Base-by-base conservation (phyloP, 108 stramenopile genomes). In the Nitzschia sp. region DNA sequence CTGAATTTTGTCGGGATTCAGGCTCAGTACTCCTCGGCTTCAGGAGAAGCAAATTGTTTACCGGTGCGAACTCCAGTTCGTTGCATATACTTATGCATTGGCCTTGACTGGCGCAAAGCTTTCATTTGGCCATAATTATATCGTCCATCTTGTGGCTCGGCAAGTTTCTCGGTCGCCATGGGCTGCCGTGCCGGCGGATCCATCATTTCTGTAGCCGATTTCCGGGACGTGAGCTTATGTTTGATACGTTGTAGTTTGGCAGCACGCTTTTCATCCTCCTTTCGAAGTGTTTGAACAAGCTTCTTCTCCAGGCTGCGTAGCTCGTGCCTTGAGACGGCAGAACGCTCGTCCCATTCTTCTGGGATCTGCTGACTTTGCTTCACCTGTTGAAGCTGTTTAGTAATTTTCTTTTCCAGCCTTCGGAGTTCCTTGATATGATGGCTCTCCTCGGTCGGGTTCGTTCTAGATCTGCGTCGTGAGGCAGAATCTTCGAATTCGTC, bases 191-290 rank as follows among this genome's bases (percentile, higher is more conserved):
- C 4, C 21, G 49, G 4, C 18, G 21, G 4, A 51, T 42, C 38
- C 38, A 42, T 42, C 9, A 6, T 13, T 42, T 13, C 38, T 9
- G 38, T 9, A 9, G 13, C 13, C 38, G 38, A 6, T 42, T 13
- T 42, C 9, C 38, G 38, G 13, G 29, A 33, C 31, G 26, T 35
- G 1, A 35, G 36, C 25, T 67, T 67, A 34, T 25, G 54, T 1
- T 54, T 58, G 56, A 70, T 60, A 27, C 68, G 36, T 46, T 76
- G 32, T 9, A 76, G 63, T 54, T 70, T 76, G 18, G 61, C 62
- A 11, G 68, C 68, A 33, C 75, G 61, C 25, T 76, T 76, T 49
- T 76, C 75, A 29, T 64, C 67, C 15, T 68, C 75, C 1, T 56
- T 21, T 1, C 30, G 53, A 9, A 76, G 35, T 9, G 65, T 53